A percentile compares a stretch with the other conserved stretches of the same genome.
These are phyloP conservation scores for Aspergillus cristatus DNA, from an alignment of 495 filamentous ascomycete genomes.

Conservation along the genomic window DNA sequence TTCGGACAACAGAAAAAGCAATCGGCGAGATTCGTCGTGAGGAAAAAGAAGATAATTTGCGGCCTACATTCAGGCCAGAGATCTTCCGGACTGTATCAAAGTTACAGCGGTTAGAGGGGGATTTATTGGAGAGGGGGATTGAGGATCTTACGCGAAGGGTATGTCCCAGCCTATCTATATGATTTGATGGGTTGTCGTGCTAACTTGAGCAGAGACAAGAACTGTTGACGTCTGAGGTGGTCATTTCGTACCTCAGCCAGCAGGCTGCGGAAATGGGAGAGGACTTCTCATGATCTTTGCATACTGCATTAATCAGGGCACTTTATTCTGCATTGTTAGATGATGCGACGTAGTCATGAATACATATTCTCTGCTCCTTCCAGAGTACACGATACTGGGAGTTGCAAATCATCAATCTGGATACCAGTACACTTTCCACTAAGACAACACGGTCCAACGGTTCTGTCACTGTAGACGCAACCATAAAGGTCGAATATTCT, in stretches of 20 bases:
- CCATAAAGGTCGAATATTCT: no score
- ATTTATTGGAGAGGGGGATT: constrained; percentile 45
- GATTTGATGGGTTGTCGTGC: not conserved
- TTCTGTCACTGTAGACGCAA: no score
- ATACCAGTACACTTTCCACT: no score
- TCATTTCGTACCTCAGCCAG: constrained; percentile 33
- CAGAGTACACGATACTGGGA: no score
- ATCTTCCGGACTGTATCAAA: constrained; percentile 33
- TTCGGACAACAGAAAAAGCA: constrained; percentile 37
- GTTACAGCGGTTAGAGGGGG: constrained; percentile 50
- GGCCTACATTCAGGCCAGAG: constrained; percentile 23
- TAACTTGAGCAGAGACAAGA: constrained; percentile 24
- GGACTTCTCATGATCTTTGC: constrained; percentile 45
- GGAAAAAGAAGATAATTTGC: constrained; percentile 18
- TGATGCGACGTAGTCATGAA: no score
- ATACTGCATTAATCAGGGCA: no score
- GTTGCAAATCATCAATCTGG: no score
- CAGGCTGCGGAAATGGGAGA: constrained; percentile 27
- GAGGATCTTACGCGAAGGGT: constrained; percentile 55
- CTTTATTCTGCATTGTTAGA: no score
- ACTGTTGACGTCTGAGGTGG: constrained; percentile 34
- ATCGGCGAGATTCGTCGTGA: constrained; percentile 20
- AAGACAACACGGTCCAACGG: no score
- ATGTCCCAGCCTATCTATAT: constrained; percentile 15
- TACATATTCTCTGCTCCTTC: no score